These are phyloP conservation scores for Xylaria intraflava DNA, from an alignment of 495 filamentous ascomycete species.

Conservation along the genomic window DNA sequence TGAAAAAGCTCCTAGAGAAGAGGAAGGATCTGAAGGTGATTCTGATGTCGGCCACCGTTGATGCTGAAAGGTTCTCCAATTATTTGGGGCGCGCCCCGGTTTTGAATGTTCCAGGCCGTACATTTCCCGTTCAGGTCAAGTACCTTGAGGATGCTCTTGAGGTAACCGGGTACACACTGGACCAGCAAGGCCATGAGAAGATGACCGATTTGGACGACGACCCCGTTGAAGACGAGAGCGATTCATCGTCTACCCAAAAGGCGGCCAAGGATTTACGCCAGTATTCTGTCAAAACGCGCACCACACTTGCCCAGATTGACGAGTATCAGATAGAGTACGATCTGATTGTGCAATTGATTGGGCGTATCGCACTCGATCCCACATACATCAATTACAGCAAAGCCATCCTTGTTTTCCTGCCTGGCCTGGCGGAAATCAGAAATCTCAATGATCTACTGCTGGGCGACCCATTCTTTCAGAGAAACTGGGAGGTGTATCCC, in stretches of 20 bases:
- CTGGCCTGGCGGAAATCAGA: slow-evolving; percentile 89
- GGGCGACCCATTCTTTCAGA: slow-evolving; percentile 61
- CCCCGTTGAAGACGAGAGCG: slow-evolving; percentile 40
- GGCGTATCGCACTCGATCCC: slow-evolving; percentile 61
- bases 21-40: slow-evolving; percentile 72
- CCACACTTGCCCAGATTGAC: slow-evolving; percentile 66
- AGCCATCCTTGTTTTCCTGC: slow-evolving; percentile 88
- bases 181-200: slow-evolving; percentile 42
- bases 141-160: slow-evolving; percentile 91
- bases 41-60: slow-evolving; percentile 93
- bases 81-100: slow-evolving; percentile 82
- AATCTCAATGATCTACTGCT: slow-evolving; percentile 75
- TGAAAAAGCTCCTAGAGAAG: slow-evolving; percentile 68
- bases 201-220: slow-evolving; percentile 52
- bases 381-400: slow-evolving; percentile 67
- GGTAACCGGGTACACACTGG: slow-evolving; percentile 61
- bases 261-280: slow-evolving; percentile 49
- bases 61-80: slow-evolving; percentile 81
- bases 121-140: slow-evolving; percentile 81
- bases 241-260: slow-evolving; percentile 41
- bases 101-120: slow-evolving; percentile 82
- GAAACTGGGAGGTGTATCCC: slow-evolving; percentile 71
- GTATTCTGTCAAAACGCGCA: slow-evolving; percentile 69
- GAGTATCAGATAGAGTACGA: slow-evolving; percentile 84
- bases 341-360: slow-evolving; percentile 67